Evolutionary conservation across 1,139 yeast genomes (phyloP).

Genomic region (Debaryomyces fabryi): DNA sequence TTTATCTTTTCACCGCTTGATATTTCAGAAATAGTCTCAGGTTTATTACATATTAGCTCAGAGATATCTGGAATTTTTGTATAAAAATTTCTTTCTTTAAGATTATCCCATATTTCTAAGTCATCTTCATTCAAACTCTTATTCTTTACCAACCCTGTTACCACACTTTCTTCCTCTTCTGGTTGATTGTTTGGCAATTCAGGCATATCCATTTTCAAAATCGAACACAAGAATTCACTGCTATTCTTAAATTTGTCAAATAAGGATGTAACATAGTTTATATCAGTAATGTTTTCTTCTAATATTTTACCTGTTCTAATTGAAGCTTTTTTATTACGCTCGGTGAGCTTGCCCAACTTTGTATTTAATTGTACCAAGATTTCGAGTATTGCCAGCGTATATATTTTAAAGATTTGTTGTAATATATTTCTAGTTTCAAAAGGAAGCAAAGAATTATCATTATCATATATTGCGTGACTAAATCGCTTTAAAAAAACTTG

Average conservation of each 20-base stretch:
- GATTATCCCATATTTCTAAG: slow-evolving; percentile 64
- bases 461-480: slow-evolving; percentile 23
- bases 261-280: slow-evolving; percentile 38
- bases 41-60: slow-evolving; percentile 32
- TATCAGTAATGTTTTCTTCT: slow-evolving; percentile 52
- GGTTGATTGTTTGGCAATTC: slow-evolving; percentile 25
- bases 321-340: slow-evolving; percentile 54
- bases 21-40: slow-evolving; percentile 7
- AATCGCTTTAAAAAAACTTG: slow-evolving; percentile 57
- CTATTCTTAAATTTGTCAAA: slow-evolving; percentile 51
- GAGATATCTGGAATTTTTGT: slow-evolving; percentile 33
- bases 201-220: slow-evolving; percentile 37
- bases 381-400: slow-evolving; percentile 48
- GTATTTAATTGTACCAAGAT: slow-evolving; percentile 38
- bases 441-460: slow-evolving; percentile 15
- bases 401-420: slow-evolving; percentile 44
- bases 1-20: slow-evolving; percentile 50
- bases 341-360: slow-evolving; percentile 35
- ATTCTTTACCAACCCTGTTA: slow-evolving; percentile 28
- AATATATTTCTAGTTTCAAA: slow-evolving; percentile 18
- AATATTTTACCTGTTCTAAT: slow-evolving; percentile 66
- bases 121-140: slow-evolving; percentile 32
- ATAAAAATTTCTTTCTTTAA: slow-evolving; percentile 66
- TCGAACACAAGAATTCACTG: slow-evolving; percentile 49
- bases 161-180: slow-evolving; percentile 20